These are phyloP conservation scores for Neurospora sp. DNA, from an alignment of 495 filamentous ascomycete species.

Conservation along the genomic window DNA sequence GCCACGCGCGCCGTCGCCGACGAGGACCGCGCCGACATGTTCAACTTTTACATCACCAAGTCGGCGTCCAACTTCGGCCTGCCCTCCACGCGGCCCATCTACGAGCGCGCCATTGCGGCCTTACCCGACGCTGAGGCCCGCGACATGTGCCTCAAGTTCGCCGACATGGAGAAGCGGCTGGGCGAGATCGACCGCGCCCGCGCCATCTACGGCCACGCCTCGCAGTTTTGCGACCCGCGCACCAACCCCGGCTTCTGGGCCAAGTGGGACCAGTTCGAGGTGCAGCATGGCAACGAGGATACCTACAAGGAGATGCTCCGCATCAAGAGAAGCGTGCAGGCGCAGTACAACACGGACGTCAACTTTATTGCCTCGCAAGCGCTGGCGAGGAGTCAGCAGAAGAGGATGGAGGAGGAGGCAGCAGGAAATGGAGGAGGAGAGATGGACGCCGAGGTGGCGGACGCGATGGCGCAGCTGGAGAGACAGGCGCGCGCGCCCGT, in stretches of 20 bases:
- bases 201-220: conserved; percentile 92
- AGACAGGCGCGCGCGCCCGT: conserved; percentile 78
- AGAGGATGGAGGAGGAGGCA: conserved; percentile 32
- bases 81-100: conserved; percentile 91
- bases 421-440: conserved; percentile 13
- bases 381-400: conserved; percentile 65
- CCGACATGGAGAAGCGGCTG: conserved; percentile 93
- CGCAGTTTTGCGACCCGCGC: conserved; percentile 92
- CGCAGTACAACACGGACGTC: conserved; percentile 97
- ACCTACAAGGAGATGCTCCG: conserved; percentile 99
- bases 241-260: conserved; percentile 85
- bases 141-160: conserved; percentile 98
- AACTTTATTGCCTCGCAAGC: conserved; percentile 97
- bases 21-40: conserved; percentile 93
- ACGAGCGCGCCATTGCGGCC: conserved; percentile 86
- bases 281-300: conserved; percentile 96
- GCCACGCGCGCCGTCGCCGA: conserved; percentile 93
- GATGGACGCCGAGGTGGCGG: conserved; percentile 46
- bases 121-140: conserved; percentile 89
- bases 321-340: conserved; percentile 94
- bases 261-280: conserved; percentile 96
- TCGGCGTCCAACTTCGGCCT: conserved; percentile 97
- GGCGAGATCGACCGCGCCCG: conserved; percentile 95
- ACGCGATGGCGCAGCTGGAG: conserved; percentile 89
- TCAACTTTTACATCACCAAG: conserved; percentile 99